Evolutionary conservation across 257 asterid genomes (phyloP).

Genomic region (Solanum habrochaites): DNA sequence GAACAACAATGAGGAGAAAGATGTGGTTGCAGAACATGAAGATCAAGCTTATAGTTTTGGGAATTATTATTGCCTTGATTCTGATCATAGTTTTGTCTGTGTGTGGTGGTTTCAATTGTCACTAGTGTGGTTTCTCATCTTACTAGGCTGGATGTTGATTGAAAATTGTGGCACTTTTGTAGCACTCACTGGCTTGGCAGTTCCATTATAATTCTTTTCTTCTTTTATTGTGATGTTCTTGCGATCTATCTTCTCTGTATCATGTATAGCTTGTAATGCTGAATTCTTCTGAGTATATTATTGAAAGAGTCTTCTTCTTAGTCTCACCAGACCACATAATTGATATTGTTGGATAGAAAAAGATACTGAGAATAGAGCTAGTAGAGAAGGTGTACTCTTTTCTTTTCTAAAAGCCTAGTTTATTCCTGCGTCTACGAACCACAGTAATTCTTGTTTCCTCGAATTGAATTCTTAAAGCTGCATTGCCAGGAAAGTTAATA

Average conservation of each 20-base stretch:
- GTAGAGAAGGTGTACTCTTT: not conserved
- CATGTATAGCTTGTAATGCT: conserved; percentile 42
- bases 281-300: conserved; percentile 21
- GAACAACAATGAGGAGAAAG: conserved; percentile 83
- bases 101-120: conserved; percentile 76
- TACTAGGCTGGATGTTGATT: conserved; percentile 6
- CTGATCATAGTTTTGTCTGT: conserved; percentile 77
- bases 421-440: not conserved
- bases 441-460: not conserved
- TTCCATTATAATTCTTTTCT: not conserved
- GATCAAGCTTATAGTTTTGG: conserved; percentile 89
- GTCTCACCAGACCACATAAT: not conserved
- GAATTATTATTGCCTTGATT: conserved; percentile 72
- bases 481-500: not conserved
- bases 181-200: conserved; percentile 2
- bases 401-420: not conserved
- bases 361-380: not conserved
- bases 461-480: not conserved
- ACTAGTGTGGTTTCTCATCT: conserved; percentile 1
- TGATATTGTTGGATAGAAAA: not conserved
- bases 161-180: conserved; percentile 7
- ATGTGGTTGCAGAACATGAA: conserved; percentile 97
- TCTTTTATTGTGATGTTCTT: conserved; percentile 14
- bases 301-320: not conserved
- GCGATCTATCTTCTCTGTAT: conserved; percentile 12